These are phyloP conservation scores for Botrytis medusae DNA, from an alignment of 2,329 filamentous ascomycete genomes.

Conservation along the genomic window DNA sequence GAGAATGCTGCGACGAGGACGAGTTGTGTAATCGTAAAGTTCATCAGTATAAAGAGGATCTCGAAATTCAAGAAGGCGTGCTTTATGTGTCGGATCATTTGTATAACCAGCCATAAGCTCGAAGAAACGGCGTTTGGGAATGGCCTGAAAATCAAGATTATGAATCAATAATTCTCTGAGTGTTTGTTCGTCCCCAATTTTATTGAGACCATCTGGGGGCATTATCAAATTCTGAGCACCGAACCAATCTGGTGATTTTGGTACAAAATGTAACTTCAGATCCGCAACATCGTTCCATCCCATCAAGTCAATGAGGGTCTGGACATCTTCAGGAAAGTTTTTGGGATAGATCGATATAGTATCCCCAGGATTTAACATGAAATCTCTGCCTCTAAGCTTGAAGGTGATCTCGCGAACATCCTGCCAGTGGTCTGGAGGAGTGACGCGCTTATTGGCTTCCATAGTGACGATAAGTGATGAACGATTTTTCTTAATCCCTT, in stretches of 20 bases:
- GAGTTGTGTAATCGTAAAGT: slow-evolving; percentile 92
- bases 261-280: slow-evolving; percentile 55
- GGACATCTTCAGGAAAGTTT: slow-evolving; percentile 80
- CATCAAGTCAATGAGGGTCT: slow-evolving; percentile 75
- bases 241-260: slow-evolving; percentile 32
- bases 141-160: slow-evolving; percentile 84
- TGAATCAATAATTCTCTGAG: slow-evolving; percentile 75
- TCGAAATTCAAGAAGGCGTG: slow-evolving; percentile 81
- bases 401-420: slow-evolving; percentile 83
- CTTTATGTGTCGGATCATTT: slow-evolving; percentile 68
- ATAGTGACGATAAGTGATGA: slow-evolving; percentile 44
- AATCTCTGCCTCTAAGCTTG: slow-evolving; percentile 44
- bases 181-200: slow-evolving; percentile 43
- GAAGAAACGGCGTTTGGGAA: slow-evolving; percentile 87
- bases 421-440: slow-evolving; percentile 80
- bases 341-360: slow-evolving; percentile 81
- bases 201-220: slow-evolving; percentile 39
- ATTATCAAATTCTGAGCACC: slow-evolving; percentile 38
- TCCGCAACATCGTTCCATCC: slow-evolving; percentile 75
- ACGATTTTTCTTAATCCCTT: not conserved
- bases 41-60: slow-evolving; percentile 81
- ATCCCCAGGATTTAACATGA: slow-evolving; percentile 65
- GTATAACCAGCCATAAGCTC: slow-evolving; percentile 75
- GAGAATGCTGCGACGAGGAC: slow-evolving; percentile 84
- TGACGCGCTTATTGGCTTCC: slow-evolving; percentile 68